Evolutionary conservation across 495 filamentous ascomycete species (phyloP), one percentile per base, ranked within the genome.

Genomic region (Stereocaulon alpinum): DNA sequence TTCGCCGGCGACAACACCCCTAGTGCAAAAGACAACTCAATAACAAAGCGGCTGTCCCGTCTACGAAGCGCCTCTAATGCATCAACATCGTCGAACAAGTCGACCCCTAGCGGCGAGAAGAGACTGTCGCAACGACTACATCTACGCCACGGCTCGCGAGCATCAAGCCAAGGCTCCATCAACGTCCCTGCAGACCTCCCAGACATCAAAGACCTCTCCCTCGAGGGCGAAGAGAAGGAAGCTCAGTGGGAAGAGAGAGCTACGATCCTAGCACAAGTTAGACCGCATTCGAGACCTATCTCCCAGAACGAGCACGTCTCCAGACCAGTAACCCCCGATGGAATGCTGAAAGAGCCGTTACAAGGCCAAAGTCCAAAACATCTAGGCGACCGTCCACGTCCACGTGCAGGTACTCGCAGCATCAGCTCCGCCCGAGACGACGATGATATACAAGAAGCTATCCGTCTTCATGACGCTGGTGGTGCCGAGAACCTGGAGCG

Each of bases 371-470:
- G 49, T 24, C 52, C 51, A 18, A 43, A 54, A 24, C 61, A 24
- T 49, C 49, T 63, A 37, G 22, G 51, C 20, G 55, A 48, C 27
- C 45, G 59, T 42, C 42, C 59, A 37, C 45, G 59, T 42, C 51
- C 59, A 37, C 42, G 44, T 14, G 63, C 58, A 30, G 49, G 29
- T 18, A 62, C 42, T 18, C 66, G 64, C 56, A 69, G 62, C 47
- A 60, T 74, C 43, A 76, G 66, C 52, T 74, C 74, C 64, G 68
- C 65, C 24, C 60, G 71, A 56, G 71, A 65, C 57, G 77, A 80
- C 72, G 80, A 85, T 34, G 85, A 88, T 73, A 95, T 99, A 58
- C 91, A 96, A 73, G 85, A 93, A 71, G 93, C 94, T n/a, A 97
- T 99, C 71, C 78, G 85, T 66, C 78, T 97, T 58, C 93, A 99